Evolutionary conservation across 139 green algal genomes (phyloP).

Genomic region (Chlorella sorokiniana): DNA sequence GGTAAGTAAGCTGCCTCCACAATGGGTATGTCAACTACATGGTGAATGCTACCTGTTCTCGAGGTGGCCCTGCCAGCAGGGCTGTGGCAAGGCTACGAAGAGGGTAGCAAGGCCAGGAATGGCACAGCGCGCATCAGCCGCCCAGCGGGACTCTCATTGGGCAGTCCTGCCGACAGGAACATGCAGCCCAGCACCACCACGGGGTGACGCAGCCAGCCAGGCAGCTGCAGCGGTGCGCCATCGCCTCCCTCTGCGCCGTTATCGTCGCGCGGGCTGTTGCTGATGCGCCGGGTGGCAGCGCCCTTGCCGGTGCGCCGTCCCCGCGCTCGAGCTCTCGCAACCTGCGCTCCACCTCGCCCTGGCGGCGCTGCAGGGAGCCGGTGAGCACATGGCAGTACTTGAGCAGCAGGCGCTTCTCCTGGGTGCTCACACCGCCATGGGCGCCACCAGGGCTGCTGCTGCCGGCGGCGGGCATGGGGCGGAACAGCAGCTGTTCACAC

Average conservation of each 20-base stretch:
- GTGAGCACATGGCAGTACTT: constrained; percentile 43
- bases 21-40: no score
- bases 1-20: no score
- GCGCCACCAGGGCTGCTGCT: background rate
- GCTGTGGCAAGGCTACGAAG: no score
- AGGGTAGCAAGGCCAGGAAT: constrained; percentile 15
- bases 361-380: constrained; percentile 3
- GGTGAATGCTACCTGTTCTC: no score
- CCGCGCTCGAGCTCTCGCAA: constrained; percentile 41
- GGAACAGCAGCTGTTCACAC: constrained; percentile 51
- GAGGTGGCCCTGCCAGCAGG: no score
- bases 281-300: background rate
- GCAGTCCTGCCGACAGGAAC: background rate
- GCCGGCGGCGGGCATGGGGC: background rate
- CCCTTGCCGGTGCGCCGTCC: background rate
- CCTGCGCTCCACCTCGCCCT: constrained; percentile 34
- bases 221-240: background rate
- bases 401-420: constrained; percentile 39
- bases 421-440: background rate
- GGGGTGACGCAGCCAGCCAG: background rate
- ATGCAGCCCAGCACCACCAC: background rate
- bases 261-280: background rate
- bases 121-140: background rate
- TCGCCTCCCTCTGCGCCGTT: background rate
- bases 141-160: background rate